phyloP scores from a whole-genome alignment of 495 filamentous ascomycete genomes.

The Cercophora sp. region DNA sequence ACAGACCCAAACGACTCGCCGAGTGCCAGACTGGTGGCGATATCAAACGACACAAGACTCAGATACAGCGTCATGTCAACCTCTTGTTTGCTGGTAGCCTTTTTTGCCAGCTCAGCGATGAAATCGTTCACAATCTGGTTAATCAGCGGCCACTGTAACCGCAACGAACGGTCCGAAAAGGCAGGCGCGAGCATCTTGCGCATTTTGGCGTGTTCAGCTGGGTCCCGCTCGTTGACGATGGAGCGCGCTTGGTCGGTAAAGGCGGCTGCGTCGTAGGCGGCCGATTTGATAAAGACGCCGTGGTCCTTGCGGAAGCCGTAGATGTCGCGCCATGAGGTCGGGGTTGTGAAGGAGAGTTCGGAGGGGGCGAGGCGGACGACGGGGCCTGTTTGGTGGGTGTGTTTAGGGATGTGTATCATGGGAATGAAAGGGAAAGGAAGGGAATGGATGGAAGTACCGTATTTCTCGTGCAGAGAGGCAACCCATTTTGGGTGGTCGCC shows the following conservation, averaged over 20 bases:
- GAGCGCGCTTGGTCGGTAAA: slow-evolving; percentile 25
- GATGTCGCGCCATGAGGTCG: slow-evolving; percentile 43
- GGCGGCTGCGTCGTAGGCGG: slow-evolving; percentile 18
- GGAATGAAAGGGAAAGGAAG: no score
- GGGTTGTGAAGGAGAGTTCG: slow-evolving; percentile 40
- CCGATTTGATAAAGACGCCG: slow-evolving; percentile 29
- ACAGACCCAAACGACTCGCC: slow-evolving; percentile 50
- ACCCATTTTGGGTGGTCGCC: slow-evolving; percentile 15
- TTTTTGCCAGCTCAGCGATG: slow-evolving; percentile 29
- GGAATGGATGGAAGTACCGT: slow-evolving; percentile 11
- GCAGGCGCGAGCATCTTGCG: slow-evolving; percentile 27
- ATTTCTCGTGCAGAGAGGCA: slow-evolving; percentile 23
- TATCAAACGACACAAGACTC: slow-evolving; percentile 39
- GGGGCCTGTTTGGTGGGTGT: slow-evolving; percentile 20
- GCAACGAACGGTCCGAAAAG: slow-evolving; percentile 35
- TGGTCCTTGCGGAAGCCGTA: slow-evolving; percentile 29
- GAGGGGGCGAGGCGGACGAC: slow-evolving; percentile 44
- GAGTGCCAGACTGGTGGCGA: slow-evolving; percentile 46
- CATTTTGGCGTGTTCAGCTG: slow-evolving; percentile 34
- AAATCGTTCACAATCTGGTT: slow-evolving; percentile 33
- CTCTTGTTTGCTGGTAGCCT: not conserved
- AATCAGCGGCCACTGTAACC: slow-evolving; percentile 44
- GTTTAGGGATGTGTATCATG: not conserved
- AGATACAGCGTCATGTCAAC: slow-evolving; percentile 15
- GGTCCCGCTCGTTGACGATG: slow-evolving; percentile 24